phyloP scores from a whole-genome alignment of 495 filamentous ascomycete genomes.

The Cercophora sp. region DNA sequence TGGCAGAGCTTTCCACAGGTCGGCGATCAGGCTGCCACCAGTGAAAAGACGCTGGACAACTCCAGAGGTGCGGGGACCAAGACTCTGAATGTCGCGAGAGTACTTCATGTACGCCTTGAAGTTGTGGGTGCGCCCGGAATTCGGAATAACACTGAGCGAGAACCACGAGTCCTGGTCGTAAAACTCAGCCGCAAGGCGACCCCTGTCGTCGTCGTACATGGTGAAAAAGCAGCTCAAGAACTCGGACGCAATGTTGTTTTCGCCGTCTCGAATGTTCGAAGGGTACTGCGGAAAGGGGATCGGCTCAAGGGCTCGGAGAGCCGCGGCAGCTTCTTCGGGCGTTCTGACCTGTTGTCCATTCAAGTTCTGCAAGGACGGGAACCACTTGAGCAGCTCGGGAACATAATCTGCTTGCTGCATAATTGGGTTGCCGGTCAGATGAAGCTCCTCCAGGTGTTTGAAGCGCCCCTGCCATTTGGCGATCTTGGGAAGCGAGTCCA shows the following conservation, averaged over 20 bases:
- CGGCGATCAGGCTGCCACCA: constrained; percentile 62
- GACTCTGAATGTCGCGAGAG: constrained; percentile 74
- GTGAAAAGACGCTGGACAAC: constrained; percentile 61
- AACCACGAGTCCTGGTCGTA: constrained; percentile 80
- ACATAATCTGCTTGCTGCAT: constrained; percentile 58
- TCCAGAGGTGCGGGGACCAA: constrained; percentile 51
- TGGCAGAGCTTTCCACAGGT: constrained; percentile 67
- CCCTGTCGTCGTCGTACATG: constrained; percentile 70
- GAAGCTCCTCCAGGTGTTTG: constrained; percentile 67
- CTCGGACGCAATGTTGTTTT: constrained; percentile 62
- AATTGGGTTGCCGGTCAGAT: constrained; percentile 73
- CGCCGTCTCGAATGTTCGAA: constrained; percentile 70
- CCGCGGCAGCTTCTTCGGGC: constrained; percentile 57
- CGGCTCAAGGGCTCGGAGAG: constrained; percentile 33
- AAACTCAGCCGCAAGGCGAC: constrained; percentile 55
- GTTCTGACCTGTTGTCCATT: constrained; percentile 69
- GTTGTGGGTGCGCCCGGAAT: constrained; percentile 39
- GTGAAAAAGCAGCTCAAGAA: constrained; percentile 73
- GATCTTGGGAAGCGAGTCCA: constrained; percentile 63
- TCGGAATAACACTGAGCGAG: constrained; percentile 67
- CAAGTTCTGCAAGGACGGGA: constrained; percentile 67
- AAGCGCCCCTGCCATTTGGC: constrained; percentile 79
- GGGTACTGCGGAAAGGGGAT: constrained; percentile 64
- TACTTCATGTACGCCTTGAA: constrained; percentile 77
- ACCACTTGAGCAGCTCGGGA: constrained; percentile 74